phyloP scores from a whole-genome alignment of 2,329 filamentous ascomycete species.

The Elsinoe necatrix region DNA sequence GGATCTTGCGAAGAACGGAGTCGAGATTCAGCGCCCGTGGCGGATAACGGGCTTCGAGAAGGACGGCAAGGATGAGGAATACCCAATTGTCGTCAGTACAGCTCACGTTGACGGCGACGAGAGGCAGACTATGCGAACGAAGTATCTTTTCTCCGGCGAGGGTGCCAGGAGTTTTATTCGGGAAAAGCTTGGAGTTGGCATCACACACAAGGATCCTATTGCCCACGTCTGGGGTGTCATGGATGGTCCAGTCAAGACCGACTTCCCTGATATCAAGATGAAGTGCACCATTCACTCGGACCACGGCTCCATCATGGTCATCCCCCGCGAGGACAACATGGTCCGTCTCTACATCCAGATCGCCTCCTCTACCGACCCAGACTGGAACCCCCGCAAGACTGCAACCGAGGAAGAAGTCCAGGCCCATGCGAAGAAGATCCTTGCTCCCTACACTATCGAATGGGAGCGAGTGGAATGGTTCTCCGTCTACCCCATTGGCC shows the following conservation, averaged over 20 bases:
- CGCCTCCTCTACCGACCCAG: constrained; percentile 52
- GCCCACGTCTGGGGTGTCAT: constrained; percentile 59
- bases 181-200: constrained; percentile 57
- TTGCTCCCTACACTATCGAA: constrained; percentile 51
- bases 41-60: constrained; percentile 55
- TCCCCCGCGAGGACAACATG: constrained; percentile 48
- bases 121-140: constrained; percentile 56
- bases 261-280: constrained; percentile 58
- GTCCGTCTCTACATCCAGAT: constrained; percentile 52
- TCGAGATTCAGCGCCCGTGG: constrained; percentile 51
- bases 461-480: constrained; percentile 60
- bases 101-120: constrained; percentile 66
- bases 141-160: constrained; percentile 56
- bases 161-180: constrained; percentile 54
- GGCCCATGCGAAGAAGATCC: constrained; percentile 47
- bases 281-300: constrained; percentile 62
- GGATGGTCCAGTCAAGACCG: constrained; percentile 55
- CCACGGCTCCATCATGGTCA: constrained; percentile 56
- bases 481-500: constrained; percentile 57
- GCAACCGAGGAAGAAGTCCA: constrained; percentile 53
- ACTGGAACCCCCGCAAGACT: constrained; percentile 54
- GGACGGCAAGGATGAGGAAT: constrained; percentile 53
- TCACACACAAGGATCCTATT: constrained; percentile 55
- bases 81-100: constrained; percentile 72
- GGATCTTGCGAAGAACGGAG: constrained; percentile 52